A percentile compares a stretch with the other conserved stretches of the same genome.
Evolutionary conservation across 2,329 filamentous ascomycete species (phyloP).

Genomic region (Dactylonectria macrodidyma): DNA sequence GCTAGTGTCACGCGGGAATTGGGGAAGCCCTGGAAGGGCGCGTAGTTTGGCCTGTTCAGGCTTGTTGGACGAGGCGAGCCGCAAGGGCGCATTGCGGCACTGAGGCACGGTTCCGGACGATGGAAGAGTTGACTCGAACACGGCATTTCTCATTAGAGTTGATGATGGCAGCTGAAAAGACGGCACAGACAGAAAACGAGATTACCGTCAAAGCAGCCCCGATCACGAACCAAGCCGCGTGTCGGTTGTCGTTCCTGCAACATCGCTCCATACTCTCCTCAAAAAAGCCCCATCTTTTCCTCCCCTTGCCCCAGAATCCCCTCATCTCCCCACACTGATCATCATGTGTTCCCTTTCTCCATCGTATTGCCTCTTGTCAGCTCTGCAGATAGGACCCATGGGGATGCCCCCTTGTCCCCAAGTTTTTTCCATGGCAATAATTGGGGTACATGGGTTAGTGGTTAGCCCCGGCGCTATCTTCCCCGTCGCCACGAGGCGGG

Average conservation of each 20-base stretch:
- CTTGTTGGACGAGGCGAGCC: neutral
- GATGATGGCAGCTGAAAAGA: too few relatives aligned
- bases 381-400: neutral
- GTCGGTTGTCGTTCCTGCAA: too few relatives aligned
- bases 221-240: too few relatives aligned
- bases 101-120: neutral
- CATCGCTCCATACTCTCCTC: too few relatives aligned
- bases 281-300: neutral
- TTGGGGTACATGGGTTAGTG: neutral
- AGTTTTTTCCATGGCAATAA: neutral
- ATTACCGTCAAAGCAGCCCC: too few relatives aligned
- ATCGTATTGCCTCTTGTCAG: neutral
- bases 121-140: neutral
- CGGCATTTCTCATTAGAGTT: neutral
- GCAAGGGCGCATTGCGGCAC: neutral
- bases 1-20: slow-evolving; percentile 3
- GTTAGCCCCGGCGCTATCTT: neutral
- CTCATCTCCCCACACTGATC: neutral
- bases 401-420: neutral
- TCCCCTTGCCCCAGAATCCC: neutral
- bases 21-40: neutral
- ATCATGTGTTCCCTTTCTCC: neutral
- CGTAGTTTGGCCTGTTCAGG: slow-evolving; percentile 10
- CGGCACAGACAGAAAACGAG: too few relatives aligned
- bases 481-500: slow-evolving; percentile 1